Conservation (phyloP, 805 yeast species). For the Metschnikowia kofuensis region DNA sequence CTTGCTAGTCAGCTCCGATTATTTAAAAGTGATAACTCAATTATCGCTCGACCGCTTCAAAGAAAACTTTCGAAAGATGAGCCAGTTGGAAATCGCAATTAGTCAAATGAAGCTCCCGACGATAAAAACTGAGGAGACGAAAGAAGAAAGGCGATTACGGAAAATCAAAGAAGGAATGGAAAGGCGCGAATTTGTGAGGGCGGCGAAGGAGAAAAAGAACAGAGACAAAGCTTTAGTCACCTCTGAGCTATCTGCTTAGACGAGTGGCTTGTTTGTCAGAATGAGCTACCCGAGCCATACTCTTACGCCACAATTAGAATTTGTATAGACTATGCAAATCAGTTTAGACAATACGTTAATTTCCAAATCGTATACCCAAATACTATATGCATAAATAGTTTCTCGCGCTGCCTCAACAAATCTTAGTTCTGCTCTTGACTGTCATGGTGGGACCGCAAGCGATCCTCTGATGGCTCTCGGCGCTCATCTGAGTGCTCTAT, state of each 20-base stretch:
- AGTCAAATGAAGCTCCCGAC: slow-evolving; percentile 23
- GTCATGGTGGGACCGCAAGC: neutral
- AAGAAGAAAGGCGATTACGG: slow-evolving; percentile 55
- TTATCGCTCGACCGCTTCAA: slow-evolving; percentile 60
- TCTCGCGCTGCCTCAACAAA: neutral
- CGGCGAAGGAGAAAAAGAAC: slow-evolving; percentile 13
- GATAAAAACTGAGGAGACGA: slow-evolving; percentile 39
- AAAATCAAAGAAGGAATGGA: slow-evolving; percentile 49
- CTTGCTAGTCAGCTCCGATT: slow-evolving; percentile 49
- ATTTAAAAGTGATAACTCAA: slow-evolving; percentile 49
- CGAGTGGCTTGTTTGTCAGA: too few species aligned
- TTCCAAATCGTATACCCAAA: too few species aligned
- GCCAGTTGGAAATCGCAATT: slow-evolving; percentile 44
- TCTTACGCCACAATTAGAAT: too few species aligned
- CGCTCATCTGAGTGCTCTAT: neutral
- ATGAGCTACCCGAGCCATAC: too few species aligned
- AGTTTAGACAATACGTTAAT: too few species aligned
- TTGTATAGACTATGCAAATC: too few species aligned
- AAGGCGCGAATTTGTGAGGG: slow-evolving; percentile 18
- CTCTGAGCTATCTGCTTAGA: too few species aligned
- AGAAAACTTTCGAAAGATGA: slow-evolving; percentile 61
- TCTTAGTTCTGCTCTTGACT: neutral
- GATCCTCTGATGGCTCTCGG: neutral
- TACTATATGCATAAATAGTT: too few species aligned
- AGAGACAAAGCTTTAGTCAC: slow-evolving; percentile 1